Evolutionary conservation across 1,284 basidiomycete species (phyloP), one percentile per base, ranked within the genome.

Genomic region (Phenoliferia sp.): DNA sequence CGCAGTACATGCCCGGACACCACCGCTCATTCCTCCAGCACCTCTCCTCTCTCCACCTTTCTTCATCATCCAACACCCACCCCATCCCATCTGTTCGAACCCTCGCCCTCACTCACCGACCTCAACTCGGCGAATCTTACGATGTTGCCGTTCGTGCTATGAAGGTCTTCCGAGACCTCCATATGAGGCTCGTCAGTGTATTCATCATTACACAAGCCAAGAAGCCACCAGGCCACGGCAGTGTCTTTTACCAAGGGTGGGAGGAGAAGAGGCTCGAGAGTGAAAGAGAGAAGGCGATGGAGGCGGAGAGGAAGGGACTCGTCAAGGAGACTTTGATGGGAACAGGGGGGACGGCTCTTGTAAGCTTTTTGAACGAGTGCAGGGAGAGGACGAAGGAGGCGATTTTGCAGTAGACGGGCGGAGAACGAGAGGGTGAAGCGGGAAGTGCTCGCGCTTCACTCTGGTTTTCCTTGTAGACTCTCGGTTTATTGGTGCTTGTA

Each of bases 11-110:
- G 93, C 93, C 94, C 0, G 85, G 86, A 3, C 88, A 90, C 75
- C 95, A 98, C 79, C 88, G 94, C 55, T 83, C 85, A 26, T 98
- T 98, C 82, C 84, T 98, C 48, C 83, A 84, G 56, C 92, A 96
- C 98, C 63, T 82, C 73, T 63, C 73, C 33, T 69, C 73, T n/a
- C 56, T 74, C 26, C 70, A 70, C 65, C 16, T 83, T n/a, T 78
- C 82, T 1, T 86, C 78, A 82, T 74, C 87, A 82, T 9, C 83
- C 85, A 34, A 81, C 85, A 71, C 85, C 86, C 0, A 66, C 74
- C 36, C 76, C 75, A 31, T 81, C 85, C 71, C 86, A 86, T 5
- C 72, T 73, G 36, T 77, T 75, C 33, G 79, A 78, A 55, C 79
- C 78, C 66, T 73, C 76, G 68, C 78, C 3, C 60, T 39, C 39